Base-by-base conservation (phyloP, 805 yeast species). In the Candida tammaniensis region DNA sequence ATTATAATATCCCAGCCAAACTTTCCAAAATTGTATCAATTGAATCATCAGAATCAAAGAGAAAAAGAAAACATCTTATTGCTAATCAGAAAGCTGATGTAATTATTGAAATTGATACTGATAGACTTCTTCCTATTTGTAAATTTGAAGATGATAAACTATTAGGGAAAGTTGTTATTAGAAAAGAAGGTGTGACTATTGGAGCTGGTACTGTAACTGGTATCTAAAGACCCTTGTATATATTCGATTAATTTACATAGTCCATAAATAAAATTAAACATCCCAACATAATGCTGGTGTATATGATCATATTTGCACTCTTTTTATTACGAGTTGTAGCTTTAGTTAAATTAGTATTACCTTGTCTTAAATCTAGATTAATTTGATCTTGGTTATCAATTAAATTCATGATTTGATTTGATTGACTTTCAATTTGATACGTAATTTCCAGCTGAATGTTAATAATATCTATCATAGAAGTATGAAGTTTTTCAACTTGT, bases 371-470 rank as follows among this genome's bases (percentile, higher is more conserved):
- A 42, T 88, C 87, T 5, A 69, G 48, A 35, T 78, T 74, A 1
- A 86, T 76, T 42, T 77, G 77, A 40, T 77, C 78, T 40, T 85
- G 89, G 40, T 80, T 80, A 39, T 80, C 82, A 30, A 78, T 56
- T 42, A 88, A 63, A 24, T 68, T 64, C 31, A 74, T 68, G 11
- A 88, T 82, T 52, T 76, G 80, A 34, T 82, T 82, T 5, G 82
- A 77, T 57, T 88, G 97, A 1, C 76, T 56, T 16, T 76, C 75
- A 30, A 88, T 64, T 52, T 89, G 95, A 35, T 80, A 66, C 9
- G 86, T 72, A 35, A 88, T 65, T 50, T 86, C 93, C 16, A 80
- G 68, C 50, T 88, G 91, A 42, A 89, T 57, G 35, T 80, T 75
- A 1, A 88, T 73, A 27, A 89, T 81, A 50, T 86, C 96, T 27